These are phyloP conservation scores for Helianthus annuus DNA, from an alignment of 129 eudicot species.

Conservation along the genomic window DNA sequence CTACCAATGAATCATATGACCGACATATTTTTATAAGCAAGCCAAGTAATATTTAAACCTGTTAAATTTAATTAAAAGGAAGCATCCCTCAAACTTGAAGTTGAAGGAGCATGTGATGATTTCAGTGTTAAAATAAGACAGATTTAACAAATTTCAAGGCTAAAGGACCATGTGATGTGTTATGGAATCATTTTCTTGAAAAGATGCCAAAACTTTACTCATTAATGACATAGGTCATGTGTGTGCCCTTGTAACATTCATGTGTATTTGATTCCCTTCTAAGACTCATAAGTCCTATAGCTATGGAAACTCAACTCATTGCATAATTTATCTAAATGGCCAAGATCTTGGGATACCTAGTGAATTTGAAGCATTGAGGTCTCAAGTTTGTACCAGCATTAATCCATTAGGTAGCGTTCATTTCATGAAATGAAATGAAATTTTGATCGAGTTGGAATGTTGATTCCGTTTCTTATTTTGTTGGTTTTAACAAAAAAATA, in stretches of 20 bases:
- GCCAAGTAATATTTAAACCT: neutral
- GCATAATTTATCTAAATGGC: neutral
- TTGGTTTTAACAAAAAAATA: too few relatives aligned
- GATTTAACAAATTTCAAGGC: slow-evolving; percentile 17
- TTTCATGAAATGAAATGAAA: too few relatives aligned
- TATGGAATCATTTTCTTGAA: slow-evolving; percentile 32
- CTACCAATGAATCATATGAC: too few relatives aligned
- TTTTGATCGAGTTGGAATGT: too few relatives aligned
- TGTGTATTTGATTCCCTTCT: slow-evolving; percentile 23
- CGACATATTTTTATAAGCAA: neutral
- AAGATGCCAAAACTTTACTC: slow-evolving; percentile 28
- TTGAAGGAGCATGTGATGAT: slow-evolving; percentile 26
- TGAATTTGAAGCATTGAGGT: too few relatives aligned
- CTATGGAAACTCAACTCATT: neutral
- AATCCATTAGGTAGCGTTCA: neutral
- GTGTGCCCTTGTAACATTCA: slow-evolving; percentile 20
- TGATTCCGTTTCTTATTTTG: too few relatives aligned
- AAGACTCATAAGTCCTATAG: too few relatives aligned
- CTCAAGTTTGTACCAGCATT: neutral
- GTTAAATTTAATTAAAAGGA: neutral
- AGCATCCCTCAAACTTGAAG: slow-evolving; percentile 22
- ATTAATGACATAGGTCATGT: slow-evolving; percentile 23
- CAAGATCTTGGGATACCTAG: neutral
- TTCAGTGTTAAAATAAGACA: slow-evolving; percentile 8
- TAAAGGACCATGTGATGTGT: slow-evolving; percentile 31